Percentiles rank a stretch among this genome's conserved stretches.
Evolutionary conservation across 2,329 filamentous ascomycete species (phyloP).

Genomic region (Didymosphaeria variabile): DNA sequence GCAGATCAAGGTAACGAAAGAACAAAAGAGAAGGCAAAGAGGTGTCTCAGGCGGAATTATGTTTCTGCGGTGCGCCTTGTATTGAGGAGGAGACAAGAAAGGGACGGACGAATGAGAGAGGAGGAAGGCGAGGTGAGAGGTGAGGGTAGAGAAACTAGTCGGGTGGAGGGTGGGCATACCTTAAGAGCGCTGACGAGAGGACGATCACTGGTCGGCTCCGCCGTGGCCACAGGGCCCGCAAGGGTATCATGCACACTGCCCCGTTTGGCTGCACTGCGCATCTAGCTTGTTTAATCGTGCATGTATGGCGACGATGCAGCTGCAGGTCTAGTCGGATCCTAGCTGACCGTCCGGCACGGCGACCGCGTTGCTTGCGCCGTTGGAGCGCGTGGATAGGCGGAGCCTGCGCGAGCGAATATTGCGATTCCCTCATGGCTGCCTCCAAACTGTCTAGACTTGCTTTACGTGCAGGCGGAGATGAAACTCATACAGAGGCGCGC

Average conservation of each 20-base stretch:
- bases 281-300: slow-evolving; percentile 48
- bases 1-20: slow-evolving; percentile 44
- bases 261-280: slow-evolving; percentile 49
- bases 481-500: slow-evolving; percentile 37
- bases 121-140: slow-evolving; percentile 54
- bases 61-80: slow-evolving; percentile 48
- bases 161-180: slow-evolving; percentile 46
- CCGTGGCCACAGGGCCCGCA: slow-evolving; percentile 47
- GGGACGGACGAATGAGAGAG: slow-evolving; percentile 51
- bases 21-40: slow-evolving; percentile 45
- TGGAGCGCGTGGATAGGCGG: slow-evolving; percentile 46
- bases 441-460: slow-evolving; percentile 30
- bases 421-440: slow-evolving; percentile 42
- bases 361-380: slow-evolving; percentile 36
- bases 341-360: slow-evolving; percentile 46
- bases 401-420: slow-evolving; percentile 39
- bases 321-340: slow-evolving; percentile 49
- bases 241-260: slow-evolving; percentile 51
- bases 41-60: slow-evolving; percentile 48
- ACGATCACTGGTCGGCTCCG: slow-evolving; percentile 41
- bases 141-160: slow-evolving; percentile 51
- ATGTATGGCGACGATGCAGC: slow-evolving; percentile 47
- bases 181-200: slow-evolving; percentile 48
- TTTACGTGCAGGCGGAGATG: slow-evolving; percentile 43
- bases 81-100: slow-evolving; percentile 48